Conservation (phyloP, 495 filamentous ascomycete genomes). For the Penicillium diatomitis region DNA sequence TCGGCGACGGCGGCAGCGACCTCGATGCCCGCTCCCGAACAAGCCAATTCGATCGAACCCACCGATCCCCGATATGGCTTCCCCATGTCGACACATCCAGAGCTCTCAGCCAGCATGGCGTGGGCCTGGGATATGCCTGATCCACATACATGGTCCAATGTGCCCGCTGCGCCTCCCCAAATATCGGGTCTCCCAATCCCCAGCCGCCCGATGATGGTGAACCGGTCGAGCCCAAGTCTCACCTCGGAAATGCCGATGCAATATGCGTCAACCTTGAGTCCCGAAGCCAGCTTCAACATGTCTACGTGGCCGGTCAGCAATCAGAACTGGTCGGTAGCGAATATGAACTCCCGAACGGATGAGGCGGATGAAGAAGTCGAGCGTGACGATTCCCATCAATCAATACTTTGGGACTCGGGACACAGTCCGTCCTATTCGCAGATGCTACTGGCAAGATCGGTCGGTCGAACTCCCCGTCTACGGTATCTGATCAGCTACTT, state of each 20-base stretch:
- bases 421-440: conserved; percentile 35
- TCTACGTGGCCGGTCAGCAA: conserved; percentile 10
- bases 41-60: neutral
- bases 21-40: neutral
- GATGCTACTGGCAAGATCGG: conserved; percentile 35
- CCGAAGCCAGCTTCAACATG: conserved; percentile 6
- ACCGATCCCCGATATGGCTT: conserved; percentile 1
- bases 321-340: conserved; percentile 2
- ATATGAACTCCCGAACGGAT: conserved; percentile 5
- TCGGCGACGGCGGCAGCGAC: conserved; percentile 1
- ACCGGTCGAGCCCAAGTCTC: conserved; percentile 10
- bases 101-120: conserved; percentile 9
- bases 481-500: conserved; percentile 54
- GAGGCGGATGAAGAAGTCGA: conserved; percentile 19
- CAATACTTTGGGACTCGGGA: conserved; percentile 15
- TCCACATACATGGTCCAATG: conserved; percentile 17
- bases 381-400: conserved; percentile 5
- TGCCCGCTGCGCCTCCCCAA: conserved; percentile 9
- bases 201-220: conserved; percentile 8
- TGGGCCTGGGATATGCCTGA: conserved; percentile 25
- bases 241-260: conserved; percentile 9
- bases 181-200: conserved; percentile 19
- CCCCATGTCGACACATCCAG: conserved; percentile 6
- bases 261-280: conserved; percentile 11
- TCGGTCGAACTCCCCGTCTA: conserved; percentile 47